Percentiles rank a stretch among this genome's conserved stretches.
These are phyloP conservation scores for Scutellaria galericulata DNA, from an alignment of 257 asterid species.

Conservation along the genomic window DNA sequence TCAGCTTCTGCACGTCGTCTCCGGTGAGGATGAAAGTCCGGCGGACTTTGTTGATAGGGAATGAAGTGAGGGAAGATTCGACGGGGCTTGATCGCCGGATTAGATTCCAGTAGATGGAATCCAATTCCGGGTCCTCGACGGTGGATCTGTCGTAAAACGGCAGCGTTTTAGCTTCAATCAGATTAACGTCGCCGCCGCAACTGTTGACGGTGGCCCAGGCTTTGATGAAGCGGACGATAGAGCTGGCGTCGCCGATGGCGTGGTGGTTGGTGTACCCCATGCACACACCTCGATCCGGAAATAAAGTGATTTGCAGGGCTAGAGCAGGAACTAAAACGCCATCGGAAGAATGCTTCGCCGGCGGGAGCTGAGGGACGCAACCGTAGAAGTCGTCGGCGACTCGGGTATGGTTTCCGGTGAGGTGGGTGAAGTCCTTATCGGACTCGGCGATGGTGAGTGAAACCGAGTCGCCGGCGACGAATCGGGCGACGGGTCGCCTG, in stretches of 20 bases:
- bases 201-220: conserved; percentile 50
- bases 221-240: conserved; percentile 48
- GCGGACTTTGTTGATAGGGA: conserved; percentile 44
- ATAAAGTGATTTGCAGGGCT: conserved; percentile 54
- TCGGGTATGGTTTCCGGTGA: conserved; percentile 45
- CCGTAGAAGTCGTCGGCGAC: conserved; percentile 47
- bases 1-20: conserved; percentile 45
- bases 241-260: conserved; percentile 54
- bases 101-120: conserved; percentile 42
- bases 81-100: conserved; percentile 33
- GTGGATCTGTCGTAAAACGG: conserved; percentile 48
- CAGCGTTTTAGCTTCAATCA: conserved; percentile 23
- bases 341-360: conserved; percentile 23
- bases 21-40: conserved; percentile 41
- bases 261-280: conserved; percentile 53
- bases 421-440: conserved; percentile 43
- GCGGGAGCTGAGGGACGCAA: conserved; percentile 53
- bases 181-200: conserved; percentile 30
- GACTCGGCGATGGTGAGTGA: conserved; percentile 43
- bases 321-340: conserved; percentile 36
- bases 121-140: conserved; percentile 44
- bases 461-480: conserved; percentile 48
- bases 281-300: conserved; percentile 52
- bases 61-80: conserved; percentile 37
- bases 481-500: conserved; percentile 41